phyloP scores from a whole-genome alignment of 371 early-diverging fungal species.

The Mortierella sp. region DNA sequence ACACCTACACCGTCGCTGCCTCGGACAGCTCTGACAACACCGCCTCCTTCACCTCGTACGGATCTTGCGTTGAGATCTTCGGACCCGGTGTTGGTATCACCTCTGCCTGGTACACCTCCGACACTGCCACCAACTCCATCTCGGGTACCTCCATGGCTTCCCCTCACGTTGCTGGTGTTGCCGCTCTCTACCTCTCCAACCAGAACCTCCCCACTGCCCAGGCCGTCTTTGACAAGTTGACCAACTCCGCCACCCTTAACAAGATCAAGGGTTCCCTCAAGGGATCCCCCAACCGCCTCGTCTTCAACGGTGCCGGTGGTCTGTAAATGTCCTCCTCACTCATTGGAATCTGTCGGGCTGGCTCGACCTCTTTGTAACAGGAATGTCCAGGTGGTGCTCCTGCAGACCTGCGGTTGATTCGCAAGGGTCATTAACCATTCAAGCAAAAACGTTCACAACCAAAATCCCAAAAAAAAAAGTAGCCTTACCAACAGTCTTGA shows the following conservation, averaged over 20 bases:
- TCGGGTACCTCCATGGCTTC: constrained; percentile 63
- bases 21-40: constrained; percentile 60
- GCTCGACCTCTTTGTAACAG: neutral
- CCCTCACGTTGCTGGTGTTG: constrained; percentile 60
- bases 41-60: constrained; percentile 64
- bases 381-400: neutral
- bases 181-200: constrained; percentile 47
- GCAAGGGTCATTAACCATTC: neutral
- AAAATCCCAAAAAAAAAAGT: neutral
- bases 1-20: constrained; percentile 78
- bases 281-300: constrained; percentile 21
- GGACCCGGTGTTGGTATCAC: constrained; percentile 61
- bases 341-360: neutral
- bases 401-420: constrained; percentile 1
- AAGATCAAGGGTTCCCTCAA: constrained; percentile 19
- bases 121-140: constrained; percentile 22
- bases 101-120: constrained; percentile 36
- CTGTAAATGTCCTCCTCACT: neutral
- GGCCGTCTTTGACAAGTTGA: constrained; percentile 21
- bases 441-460: neutral
- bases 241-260: constrained; percentile 8
- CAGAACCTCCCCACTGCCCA: constrained; percentile 14
- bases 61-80: constrained; percentile 67
- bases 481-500: neutral
- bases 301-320: constrained; percentile 31